Base-by-base conservation (phyloP, 805 yeast genomes). In the Wickerhamiella nectarea region DNA sequence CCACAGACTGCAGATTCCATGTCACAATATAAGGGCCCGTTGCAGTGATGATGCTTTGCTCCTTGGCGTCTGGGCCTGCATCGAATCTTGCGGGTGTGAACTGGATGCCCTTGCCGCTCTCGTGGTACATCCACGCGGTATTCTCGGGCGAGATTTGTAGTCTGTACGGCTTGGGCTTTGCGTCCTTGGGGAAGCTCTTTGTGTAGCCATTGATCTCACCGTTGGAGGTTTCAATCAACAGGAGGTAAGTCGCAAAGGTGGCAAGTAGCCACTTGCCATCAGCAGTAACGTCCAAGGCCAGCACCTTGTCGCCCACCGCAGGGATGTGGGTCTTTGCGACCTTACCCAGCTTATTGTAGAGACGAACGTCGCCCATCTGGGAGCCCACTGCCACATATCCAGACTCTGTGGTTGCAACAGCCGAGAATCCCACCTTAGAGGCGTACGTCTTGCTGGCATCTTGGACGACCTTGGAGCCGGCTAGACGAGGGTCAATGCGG, bases 191-290 rank as follows among this genome's bases (percentile, higher is more conserved):
- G 59, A 81, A 81, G 8, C 79, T 66, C 53, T 71, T 72, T 34
- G 68, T 59, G 63, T 78, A 85, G 1, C 91, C 94, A 53, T 70
- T 70, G 38, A 84, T 86, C 3, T 68, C 70, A 46, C 74, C 75
- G 46, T 80, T 75, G 33, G 68, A 64, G 11, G 77, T 66, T 60
- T 85, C 91, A 48, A 84, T 67, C 36, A 86, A 67, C 43, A 86
- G 64, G 48, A 86, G 62, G 55, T 81, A 82, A 1, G 75, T 72
- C 53, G 70, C 68, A 64, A 89, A 82, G 0, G 95, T 86, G 1
- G 86, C 91, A 47, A 86, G 64, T 34, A 85, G 55, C 80, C 85
- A 86, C 52, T 74, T 68, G 47, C 95, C 95, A 57, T 81, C 87
- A 17, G 80, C 73, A 5, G 93, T 76, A 1, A 74, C 75, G 47